These are phyloP conservation scores for Carpinus fangiana DNA, from an alignment of 306 rosid genomes.

Conservation along the genomic window DNA sequence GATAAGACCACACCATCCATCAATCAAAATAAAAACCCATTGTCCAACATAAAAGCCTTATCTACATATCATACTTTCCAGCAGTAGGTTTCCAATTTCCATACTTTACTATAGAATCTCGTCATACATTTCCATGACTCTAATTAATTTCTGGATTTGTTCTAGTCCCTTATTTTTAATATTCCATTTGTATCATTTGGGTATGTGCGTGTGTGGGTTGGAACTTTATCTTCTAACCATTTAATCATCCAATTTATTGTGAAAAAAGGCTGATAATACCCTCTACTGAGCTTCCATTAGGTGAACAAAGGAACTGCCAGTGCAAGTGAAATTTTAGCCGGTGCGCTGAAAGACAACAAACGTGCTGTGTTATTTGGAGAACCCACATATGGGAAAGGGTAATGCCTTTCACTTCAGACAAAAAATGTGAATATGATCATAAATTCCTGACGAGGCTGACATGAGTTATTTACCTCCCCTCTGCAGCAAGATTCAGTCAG, in stretches of 20 bases:
- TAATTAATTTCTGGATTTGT: neutral
- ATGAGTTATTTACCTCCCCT: constrained; percentile 19
- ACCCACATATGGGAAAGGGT: constrained; percentile 97
- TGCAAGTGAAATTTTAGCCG: constrained; percentile 97
- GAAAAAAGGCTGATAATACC: constrained; percentile 1
- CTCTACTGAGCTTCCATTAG: constrained; percentile 42
- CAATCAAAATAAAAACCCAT: too few species aligned
- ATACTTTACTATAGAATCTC: neutral
- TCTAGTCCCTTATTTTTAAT: neutral
- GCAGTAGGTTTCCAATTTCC: neutral
- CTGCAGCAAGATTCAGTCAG: constrained; percentile 94
- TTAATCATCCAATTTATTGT: neutral
- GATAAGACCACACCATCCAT: too few species aligned
- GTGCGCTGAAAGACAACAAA: constrained; percentile 92
- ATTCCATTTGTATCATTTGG: neutral
- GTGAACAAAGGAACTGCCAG: constrained; percentile 99
- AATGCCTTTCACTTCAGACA: constrained; percentile 28
- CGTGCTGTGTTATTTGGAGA: constrained; percentile 91
- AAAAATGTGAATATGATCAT: constrained; percentile 1
- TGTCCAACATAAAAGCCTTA: too few species aligned
- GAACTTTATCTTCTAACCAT: neutral
- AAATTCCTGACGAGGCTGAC: constrained; percentile 20
- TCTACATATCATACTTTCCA: neutral
- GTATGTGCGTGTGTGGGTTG: neutral
- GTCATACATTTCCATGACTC: neutral